These are phyloP conservation scores for Aspergillus hancockii DNA, from an alignment of 495 filamentous ascomycete genomes.

Conservation along the genomic window DNA sequence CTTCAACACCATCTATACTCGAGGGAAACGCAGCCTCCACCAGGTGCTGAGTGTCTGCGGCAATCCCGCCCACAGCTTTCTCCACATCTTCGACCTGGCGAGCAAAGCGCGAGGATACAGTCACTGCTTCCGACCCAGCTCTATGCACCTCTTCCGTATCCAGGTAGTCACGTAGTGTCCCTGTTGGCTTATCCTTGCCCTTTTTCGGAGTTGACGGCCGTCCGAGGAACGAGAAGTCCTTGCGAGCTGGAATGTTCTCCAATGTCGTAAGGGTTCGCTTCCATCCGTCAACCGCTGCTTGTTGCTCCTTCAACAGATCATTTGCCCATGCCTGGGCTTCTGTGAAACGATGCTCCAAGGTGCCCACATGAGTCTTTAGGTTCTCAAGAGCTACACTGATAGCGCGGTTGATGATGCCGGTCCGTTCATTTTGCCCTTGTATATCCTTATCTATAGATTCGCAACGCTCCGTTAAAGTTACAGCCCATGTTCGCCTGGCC, in stretches of 20 bases:
- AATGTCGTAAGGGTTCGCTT: slow-evolving; percentile 65
- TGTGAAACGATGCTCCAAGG: slow-evolving; percentile 68
- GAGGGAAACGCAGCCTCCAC: slow-evolving; percentile 35
- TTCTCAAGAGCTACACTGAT: slow-evolving; percentile 79
- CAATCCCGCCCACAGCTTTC: slow-evolving; percentile 51
- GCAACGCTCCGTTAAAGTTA: slow-evolving; percentile 64
- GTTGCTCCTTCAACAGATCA: slow-evolving; percentile 70
- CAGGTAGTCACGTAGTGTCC: slow-evolving; percentile 71
- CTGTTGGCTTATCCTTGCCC: slow-evolving; percentile 32
- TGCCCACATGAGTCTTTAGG: slow-evolving; percentile 73
- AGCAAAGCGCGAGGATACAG: slow-evolving; percentile 53
- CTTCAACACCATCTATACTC: slow-evolving; percentile 46
- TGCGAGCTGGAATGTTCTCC: slow-evolving; percentile 59
- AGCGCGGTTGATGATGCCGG: slow-evolving; percentile 69
- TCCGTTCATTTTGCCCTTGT: slow-evolving; percentile 60
- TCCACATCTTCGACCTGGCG: slow-evolving; percentile 54
- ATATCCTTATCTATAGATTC: slow-evolving; percentile 55
- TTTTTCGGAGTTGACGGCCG: slow-evolving; percentile 44
- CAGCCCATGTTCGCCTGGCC: slow-evolving; percentile 72
- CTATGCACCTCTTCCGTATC: slow-evolving; percentile 64
- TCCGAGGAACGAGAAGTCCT: slow-evolving; percentile 57
- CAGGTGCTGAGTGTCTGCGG: slow-evolving; percentile 55
- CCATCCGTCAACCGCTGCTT: slow-evolving; percentile 63
- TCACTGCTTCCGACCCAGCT: slow-evolving; percentile 54
- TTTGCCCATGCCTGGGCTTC: slow-evolving; percentile 74